Percentiles rank a stretch among this genome's conserved stretches.
These are phyloP conservation scores for Boletellus emodensis DNA, from an alignment of 768 basidiomycete genomes.

Conservation along the genomic window DNA sequence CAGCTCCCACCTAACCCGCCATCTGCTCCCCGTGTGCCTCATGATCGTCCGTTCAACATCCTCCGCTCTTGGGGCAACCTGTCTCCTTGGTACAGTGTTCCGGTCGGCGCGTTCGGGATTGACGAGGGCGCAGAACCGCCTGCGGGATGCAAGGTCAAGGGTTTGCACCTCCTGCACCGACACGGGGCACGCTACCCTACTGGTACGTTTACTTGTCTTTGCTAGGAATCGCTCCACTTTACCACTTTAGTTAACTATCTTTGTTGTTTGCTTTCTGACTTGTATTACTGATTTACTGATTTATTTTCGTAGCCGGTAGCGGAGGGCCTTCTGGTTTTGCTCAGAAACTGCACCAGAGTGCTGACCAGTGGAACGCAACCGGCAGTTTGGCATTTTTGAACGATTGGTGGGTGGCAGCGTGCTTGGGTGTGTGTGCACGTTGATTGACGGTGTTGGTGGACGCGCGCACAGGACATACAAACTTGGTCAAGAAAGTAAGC, in stretches of 20 bases:
- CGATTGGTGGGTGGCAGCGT: slow-evolving; percentile 52
- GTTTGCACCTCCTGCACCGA: slow-evolving; percentile 74
- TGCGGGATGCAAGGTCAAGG: slow-evolving; percentile 64
- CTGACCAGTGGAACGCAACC: slow-evolving; percentile 58
- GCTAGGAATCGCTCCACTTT: background rate
- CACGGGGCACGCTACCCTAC: slow-evolving; percentile 81
- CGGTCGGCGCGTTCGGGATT: slow-evolving; percentile 61
- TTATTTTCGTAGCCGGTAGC: slow-evolving; percentile 42
- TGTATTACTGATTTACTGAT: too few species aligned
- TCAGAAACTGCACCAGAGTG: slow-evolving; percentile 48
- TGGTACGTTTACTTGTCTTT: slow-evolving; percentile 37
- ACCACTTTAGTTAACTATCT: too few species aligned
- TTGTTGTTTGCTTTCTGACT: too few species aligned
- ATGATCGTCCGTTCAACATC: slow-evolving; percentile 50
- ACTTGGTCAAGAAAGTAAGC: slow-evolving; percentile 76
- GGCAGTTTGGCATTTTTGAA: slow-evolving; percentile 76
- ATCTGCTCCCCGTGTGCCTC: slow-evolving; percentile 1
- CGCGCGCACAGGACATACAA: slow-evolving; percentile 68
- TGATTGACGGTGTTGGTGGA: background rate
- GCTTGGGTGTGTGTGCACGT: background rate
- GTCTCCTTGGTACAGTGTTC: slow-evolving; percentile 81
- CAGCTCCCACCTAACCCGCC: slow-evolving; percentile 14
- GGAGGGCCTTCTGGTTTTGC: slow-evolving; percentile 62
- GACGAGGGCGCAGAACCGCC: slow-evolving; percentile 70
- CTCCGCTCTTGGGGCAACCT: slow-evolving; percentile 82